Evolutionary conservation across 2,329 filamentous ascomycete genomes (phyloP), one percentile per base, ranked within the genome.

Genomic region (Cordyceps farinosa): DNA sequence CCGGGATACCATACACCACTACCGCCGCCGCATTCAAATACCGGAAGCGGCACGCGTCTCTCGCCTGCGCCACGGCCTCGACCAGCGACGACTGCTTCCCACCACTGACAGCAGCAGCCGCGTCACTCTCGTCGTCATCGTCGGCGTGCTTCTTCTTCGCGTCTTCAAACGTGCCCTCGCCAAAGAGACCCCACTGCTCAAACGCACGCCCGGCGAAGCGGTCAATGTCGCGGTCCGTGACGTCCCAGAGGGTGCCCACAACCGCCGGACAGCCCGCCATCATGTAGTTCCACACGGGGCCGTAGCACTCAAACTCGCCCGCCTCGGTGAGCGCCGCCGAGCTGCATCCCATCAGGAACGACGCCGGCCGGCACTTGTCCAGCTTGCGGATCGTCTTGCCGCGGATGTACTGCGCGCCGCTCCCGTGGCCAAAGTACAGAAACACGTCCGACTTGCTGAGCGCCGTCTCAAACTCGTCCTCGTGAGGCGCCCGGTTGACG

Each of bases 201-300:
- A 97, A 90, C 3, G 90, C 80, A 32, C 84, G 82, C 40, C 89
- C 87, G 0, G 93, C 90, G 74, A 97, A 96, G 22, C 93, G 90
- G 78, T 99, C 96, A 74, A 97, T 97, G 74, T 99, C 95, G 70
- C 91, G 91, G 74, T 99, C 95, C 10, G 95, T 99, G 56, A 99
- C 95, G 75, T 99, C 95, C 95, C 95, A 99, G 44, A 99, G 81
- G 17, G 93, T 97, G 52, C 92, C 95, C 2, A 98, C 87, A 10
- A 98, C 86, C 0, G 94, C 92, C 3, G 92, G 92, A 69, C 85
- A 87, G 1, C 92, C 94, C 0, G 92, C 93, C 68, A 94, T 87
- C 77, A 99, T 87, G 77, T 98, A 98, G 70, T 93, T 92, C 78
- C 93, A 87, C 30, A 95, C 90, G 62, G 94, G 92, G 1, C 95